A percentile compares a stretch with the other conserved stretches of the same genome.
These are phyloP conservation scores for Marasmius tenuissimus DNA, from an alignment of 1,284 basidiomycete genomes.

Conservation along the genomic window DNA sequence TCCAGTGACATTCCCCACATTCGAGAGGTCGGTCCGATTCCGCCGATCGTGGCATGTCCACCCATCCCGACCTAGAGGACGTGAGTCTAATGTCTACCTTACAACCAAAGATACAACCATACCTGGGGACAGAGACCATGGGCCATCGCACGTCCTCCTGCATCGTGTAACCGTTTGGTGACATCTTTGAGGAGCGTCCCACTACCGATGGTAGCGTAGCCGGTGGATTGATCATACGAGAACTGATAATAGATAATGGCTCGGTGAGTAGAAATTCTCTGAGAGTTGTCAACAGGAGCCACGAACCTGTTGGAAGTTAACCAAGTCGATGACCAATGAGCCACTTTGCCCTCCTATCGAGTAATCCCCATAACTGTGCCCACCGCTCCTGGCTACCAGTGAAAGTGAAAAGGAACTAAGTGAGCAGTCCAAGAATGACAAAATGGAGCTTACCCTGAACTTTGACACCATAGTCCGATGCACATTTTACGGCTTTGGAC, in stretches of 20 bases:
- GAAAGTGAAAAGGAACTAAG: not conserved
- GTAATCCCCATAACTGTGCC: conserved; percentile 18
- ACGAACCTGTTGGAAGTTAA: conserved; percentile 14
- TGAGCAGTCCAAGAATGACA: too few species aligned
- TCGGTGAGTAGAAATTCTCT: not conserved
- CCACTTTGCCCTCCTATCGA: conserved; percentile 16
- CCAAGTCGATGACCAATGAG: conserved; percentile 19
- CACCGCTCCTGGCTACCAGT: conserved; percentile 14
- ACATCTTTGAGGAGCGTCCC: conserved; percentile 20
- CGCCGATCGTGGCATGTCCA: conserved; percentile 10
- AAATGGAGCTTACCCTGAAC: not conserved
- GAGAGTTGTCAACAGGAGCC: not conserved
- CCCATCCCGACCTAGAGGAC: not conserved
- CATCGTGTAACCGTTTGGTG: conserved; percentile 14
- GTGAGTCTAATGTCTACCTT: too few species aligned
- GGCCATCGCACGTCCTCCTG: conserved; percentile 18
- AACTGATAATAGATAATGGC: conserved; percentile 6
- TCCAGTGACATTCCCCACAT: conserved; percentile 19
- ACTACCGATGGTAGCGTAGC: conserved; percentile 17
- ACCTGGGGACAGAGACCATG: conserved; percentile 19
- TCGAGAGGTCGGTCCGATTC: conserved; percentile 16
- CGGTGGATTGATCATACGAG: conserved; percentile 16
- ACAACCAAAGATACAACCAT: too few species aligned
- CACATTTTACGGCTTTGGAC: conserved; percentile 15
- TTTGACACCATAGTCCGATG: conserved; percentile 14